phyloP scores from a whole-genome alignment of 768 basidiomycete genomes.

The Calocera cornea region DNA sequence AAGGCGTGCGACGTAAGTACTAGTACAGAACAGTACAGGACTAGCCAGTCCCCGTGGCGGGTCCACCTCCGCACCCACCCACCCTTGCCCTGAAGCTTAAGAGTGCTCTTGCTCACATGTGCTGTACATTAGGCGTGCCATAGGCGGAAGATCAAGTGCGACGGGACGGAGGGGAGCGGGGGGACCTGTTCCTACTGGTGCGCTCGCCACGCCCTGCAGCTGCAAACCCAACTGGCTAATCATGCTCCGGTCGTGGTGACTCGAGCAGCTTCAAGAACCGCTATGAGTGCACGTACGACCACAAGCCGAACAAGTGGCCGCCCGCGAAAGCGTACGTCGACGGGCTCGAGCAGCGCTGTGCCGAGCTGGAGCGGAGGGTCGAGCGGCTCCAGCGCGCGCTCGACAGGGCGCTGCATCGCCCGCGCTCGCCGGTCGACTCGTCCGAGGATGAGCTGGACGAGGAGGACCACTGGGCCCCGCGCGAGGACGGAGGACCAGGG shows the following conservation, averaged over 20 bases:
- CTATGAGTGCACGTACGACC: background rate
- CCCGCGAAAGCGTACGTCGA: background rate
- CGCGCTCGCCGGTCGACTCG: background rate
- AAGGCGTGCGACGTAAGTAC: too few species aligned
- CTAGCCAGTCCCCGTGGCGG: too few species aligned
- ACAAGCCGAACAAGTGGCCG: background rate
- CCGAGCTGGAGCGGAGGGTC: background rate
- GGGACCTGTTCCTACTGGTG: background rate
- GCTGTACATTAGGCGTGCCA: background rate
- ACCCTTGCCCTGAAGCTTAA: too few species aligned
- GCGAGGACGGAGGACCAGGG: too few species aligned
- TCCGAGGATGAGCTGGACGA: background rate
- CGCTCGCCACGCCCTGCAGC: too few species aligned
- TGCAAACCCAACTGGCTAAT: too few species aligned
- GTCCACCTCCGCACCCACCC: too few species aligned
- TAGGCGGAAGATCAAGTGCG: background rate
- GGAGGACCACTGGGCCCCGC: background rate
- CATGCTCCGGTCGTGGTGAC: background rate
- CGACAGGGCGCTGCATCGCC: background rate
- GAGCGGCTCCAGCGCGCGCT: background rate
- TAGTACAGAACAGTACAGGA: too few species aligned
- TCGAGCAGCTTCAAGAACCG: background rate
- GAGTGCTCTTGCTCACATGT: too few species aligned
- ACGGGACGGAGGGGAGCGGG: background rate
- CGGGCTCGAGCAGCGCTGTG: background rate